Evolutionary conservation across 192 early-diverging fungal genomes (phyloP), one percentile per base, ranked within the genome.

Genomic region (Mortierella hygrophila): DNA sequence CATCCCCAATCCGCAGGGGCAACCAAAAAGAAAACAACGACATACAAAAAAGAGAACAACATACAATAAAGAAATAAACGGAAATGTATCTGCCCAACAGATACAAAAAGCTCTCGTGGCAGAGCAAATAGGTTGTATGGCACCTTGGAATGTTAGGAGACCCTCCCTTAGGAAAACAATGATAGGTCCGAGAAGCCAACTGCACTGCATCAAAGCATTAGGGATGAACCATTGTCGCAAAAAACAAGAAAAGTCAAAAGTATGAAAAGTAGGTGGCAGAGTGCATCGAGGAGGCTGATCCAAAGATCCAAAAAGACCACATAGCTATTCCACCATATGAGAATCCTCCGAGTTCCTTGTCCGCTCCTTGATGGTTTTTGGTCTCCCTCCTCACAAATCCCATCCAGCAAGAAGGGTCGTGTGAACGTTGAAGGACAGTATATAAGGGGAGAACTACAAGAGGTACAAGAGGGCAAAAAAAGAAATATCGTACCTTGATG

Each of bases 71-170:
- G 2, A 47, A 47, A 47, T 1, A 29, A 60, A 60, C 35, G 18
- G 3, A 65, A 65, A 65, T 35, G 60, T 32, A 16, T 32, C 29
- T 29, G 32, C 3, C 29, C n/a, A 23, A 60, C n/a, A 65, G 2
- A 65, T 29, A 65, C n/a, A 29, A 65, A 63, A 65, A 65, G 60
- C 60, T 65, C 60, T 32, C 60, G 10, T 65, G 60, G 60, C 60
- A 65, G n/a, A 65, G 60, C 29, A 32, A 52, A 52, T 13, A 2
- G 29, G 60, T 65, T 65, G 26, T 15, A 65, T 29, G 60, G 60
- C 60, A 32, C 60, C 60, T 65, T 65, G 60, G 60, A 65, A 65
- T 65, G 60, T 65, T 32, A 32, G 29, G 60, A 63, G 60, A 4
- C 9, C 29, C 10, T 11, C 60, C 26, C 23, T 11, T 1, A 26